Percentiles rank a stretch among this genome's conserved stretches.
Evolutionary conservation across 495 filamentous ascomycete genomes (phyloP).

Genomic region (Aspergillus homomorphus): DNA sequence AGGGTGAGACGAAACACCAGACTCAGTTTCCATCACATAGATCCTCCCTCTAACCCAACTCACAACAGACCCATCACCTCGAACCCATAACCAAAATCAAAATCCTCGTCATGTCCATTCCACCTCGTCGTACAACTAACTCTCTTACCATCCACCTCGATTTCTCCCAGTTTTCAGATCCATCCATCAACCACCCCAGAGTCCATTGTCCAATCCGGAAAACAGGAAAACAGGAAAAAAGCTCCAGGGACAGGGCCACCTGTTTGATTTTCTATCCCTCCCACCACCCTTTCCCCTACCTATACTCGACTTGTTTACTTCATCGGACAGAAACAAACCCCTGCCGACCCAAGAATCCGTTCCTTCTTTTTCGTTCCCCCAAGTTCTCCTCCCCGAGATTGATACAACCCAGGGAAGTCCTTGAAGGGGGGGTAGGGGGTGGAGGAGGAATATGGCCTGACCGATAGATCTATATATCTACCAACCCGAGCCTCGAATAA

Average conservation of each 20-base stretch:
- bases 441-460: no score
- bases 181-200: background rate
- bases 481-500: background rate
- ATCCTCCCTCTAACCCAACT: background rate
- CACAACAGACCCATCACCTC: no score
- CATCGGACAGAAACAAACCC: background rate
- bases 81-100: background rate
- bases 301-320: background rate
- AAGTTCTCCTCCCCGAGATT: background rate
- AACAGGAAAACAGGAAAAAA: background rate
- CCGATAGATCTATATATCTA: background rate
- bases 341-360: background rate
- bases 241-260: background rate
- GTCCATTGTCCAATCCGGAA: no score
- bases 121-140: background rate
- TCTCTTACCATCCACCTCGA: background rate
- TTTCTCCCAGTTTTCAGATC: background rate
- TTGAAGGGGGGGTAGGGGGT: no score
- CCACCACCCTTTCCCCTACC: background rate
- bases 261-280: background rate
- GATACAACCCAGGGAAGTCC: background rate
- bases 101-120: background rate
- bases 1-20: background rate
- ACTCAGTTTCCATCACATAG: background rate
- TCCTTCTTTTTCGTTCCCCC: background rate